phyloP scores from a whole-genome alignment of 108 stramenopile genomes.

The Cylindrotheca fusiformis region DNA sequence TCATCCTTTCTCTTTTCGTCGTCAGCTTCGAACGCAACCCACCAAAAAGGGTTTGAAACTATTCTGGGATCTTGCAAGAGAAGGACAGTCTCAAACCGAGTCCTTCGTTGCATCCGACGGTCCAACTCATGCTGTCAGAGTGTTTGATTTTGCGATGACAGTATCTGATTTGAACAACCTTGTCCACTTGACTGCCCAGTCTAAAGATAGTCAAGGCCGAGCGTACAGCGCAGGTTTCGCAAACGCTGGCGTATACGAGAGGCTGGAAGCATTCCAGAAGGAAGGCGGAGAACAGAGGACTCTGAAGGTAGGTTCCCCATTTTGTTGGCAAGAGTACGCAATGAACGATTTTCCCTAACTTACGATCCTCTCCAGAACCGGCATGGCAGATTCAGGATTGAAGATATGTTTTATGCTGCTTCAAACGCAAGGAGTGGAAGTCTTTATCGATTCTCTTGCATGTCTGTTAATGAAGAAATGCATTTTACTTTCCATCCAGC shows the following conservation, averaged over 20 bases:
- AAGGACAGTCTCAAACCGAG: slow-evolving; percentile 64
- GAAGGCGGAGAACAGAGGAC: slow-evolving; percentile 39
- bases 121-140: slow-evolving; percentile 72
- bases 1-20: neutral
- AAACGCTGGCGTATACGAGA: slow-evolving; percentile 83
- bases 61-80: slow-evolving; percentile 75
- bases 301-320: slow-evolving; percentile 33
- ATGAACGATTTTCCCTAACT: neutral
- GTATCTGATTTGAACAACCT: slow-evolving; percentile 82
- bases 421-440: slow-evolving; percentile 75
- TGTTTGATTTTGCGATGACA: slow-evolving; percentile 86
- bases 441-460: slow-evolving; percentile 62
- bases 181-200: slow-evolving; percentile 75
- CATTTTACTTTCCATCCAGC: slow-evolving; percentile 81
- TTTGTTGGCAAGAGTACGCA: neutral
- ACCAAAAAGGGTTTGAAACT: slow-evolving; percentile 22
- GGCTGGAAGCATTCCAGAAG: slow-evolving; percentile 55
- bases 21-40: slow-evolving; percentile 25
- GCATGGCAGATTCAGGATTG: slow-evolving; percentile 70
- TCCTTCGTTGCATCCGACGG: slow-evolving; percentile 64
- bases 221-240: slow-evolving; percentile 84
- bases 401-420: slow-evolving; percentile 80
- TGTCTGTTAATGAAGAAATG: slow-evolving; percentile 75
- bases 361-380: slow-evolving; percentile 29
- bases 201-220: slow-evolving; percentile 76